Evolutionary conservation across 306 rosid genomes (phyloP).

Genomic region (Cucumis cinereus): DNA sequence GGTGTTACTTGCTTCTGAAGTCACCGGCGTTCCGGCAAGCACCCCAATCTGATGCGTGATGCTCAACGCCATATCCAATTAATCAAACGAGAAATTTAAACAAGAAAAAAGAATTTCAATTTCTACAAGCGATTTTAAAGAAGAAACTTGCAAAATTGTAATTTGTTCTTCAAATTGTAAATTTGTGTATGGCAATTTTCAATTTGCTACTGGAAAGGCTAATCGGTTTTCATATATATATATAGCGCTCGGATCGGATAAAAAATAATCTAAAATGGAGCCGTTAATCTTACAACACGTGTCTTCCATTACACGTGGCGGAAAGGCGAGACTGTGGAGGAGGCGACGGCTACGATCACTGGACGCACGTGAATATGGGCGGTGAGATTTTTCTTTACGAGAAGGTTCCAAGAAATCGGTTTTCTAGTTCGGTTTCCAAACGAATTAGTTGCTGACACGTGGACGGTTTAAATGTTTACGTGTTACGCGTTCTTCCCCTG

Average conservation of each 20-base stretch:
- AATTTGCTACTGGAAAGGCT: neutral
- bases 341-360: slow-evolving; percentile 7
- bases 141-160: neutral
- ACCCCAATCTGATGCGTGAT: slow-evolving; percentile 11
- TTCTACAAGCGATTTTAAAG: neutral
- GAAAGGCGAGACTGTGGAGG: neutral
- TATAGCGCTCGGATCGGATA: neutral
- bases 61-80: slow-evolving; percentile 5
- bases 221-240: neutral
- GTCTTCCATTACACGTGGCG: neutral
- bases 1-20: neutral
- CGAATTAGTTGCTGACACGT: neutral
- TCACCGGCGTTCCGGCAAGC: neutral
- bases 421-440: neutral
- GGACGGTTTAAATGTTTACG: neutral
- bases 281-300: neutral
- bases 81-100: neutral
- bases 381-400: neutral
- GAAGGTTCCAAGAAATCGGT: neutral
- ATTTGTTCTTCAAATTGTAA: neutral
- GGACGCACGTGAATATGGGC: slow-evolving; percentile 8
- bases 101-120: neutral
- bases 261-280: neutral
- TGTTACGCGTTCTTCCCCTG: neutral
- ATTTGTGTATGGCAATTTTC: neutral